Evolutionary conservation across 2,329 filamentous ascomycete species (phyloP), one percentile per base, ranked within the genome.

Genomic region (Colletotrichum ledebouriae): DNA sequence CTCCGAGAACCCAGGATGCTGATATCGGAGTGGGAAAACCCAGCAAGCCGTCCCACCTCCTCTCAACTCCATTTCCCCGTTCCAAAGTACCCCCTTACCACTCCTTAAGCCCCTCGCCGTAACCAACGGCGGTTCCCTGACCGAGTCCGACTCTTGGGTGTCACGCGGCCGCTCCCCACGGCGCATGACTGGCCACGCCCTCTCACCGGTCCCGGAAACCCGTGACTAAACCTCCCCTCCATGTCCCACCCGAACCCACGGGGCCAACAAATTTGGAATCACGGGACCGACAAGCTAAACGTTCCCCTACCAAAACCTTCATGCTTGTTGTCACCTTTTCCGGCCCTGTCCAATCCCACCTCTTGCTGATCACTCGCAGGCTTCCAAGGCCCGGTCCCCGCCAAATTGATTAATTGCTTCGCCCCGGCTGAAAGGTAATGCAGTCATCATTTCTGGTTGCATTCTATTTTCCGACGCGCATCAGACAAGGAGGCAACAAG

Each of bases 201-300:
- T 65, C 42, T 68, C 65, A 68, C 65, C 65, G 65, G 65, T 68
- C 55, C 65, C 65, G 53, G 60, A 64, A 59, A 33, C 53, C 59
- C 59, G 46, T 61, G 59, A 61, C 34, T 17, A 37, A 42, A 25
- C 47, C 59, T 50, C 61, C 63, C 29, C 29, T 29, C 29, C 29
- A 29, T 9, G 6, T 63, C 44, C 58, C 58, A 60, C 46, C 58
- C 58, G 58, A 60, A 42, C 29, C 60, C 65, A 59, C 61, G 65
- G 17, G 53, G 41, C 22, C 47, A 41, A 46, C 56, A 34, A 44
- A 12, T 29, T 57, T 33, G 47, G 10, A 52, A 47, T 68, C 65
- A 68, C 65, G 60, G 53, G 65, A 59, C 41, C 20, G 25, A 39
- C n/a, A 17, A 50, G 50, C 44, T 25, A 44, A 52, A n/a, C 5